Base-by-base conservation (phyloP, 2,329 filamentous ascomycete genomes). In the Exserohilum rostratum region DNA sequence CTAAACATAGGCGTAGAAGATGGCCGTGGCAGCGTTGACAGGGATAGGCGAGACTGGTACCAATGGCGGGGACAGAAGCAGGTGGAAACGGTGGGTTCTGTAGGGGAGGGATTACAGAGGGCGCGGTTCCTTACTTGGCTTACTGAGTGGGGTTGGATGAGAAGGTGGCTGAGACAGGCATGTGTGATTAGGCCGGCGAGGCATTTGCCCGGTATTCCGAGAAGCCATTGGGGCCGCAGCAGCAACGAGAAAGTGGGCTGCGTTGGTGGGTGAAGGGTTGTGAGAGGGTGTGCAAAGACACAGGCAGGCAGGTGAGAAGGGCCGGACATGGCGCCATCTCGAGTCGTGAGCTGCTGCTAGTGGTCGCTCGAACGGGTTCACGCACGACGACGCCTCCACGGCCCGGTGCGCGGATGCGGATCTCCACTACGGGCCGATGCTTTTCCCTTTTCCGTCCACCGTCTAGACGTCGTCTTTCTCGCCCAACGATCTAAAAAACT, bases 1-100 rank as follows among this genome's bases (percentile, higher is more conserved):
- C 52, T 50, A 54, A 50, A 40, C 46, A 50, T 55, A 51, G 35
- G 35, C 47, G 40, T 34, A 34, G n/a, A 4, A 31, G 39, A 42
- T 48, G 30, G 29, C 46, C 27, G 30, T 20, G 33, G n/a, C 33
- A 29, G 38, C 38, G 11, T 11, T 22, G n/a, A 12, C 46, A 50
- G n/a, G 39, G 42, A 20, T 22, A 22, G 25, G 29, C 20, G 30
- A 22, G 20, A n/a, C 33, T 17, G 40, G n/a, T 13, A 25, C 46
- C 40, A 52, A 46, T 52, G 18, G 42, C 34, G 27, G 35, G 27
- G 20, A 40, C 34, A 18, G 35, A 25, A n/a, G 18, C 12, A 10
- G 17, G 48, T 45, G 39, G 31, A 34, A 50, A 50, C 9, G 29
- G 29, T n/a, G 18, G 30, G 34, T 43, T 35, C 27, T 27, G 15